Evolutionary conservation across 1,284 basidiomycete genomes (phyloP).

Genomic region (Irpex sp.): DNA sequence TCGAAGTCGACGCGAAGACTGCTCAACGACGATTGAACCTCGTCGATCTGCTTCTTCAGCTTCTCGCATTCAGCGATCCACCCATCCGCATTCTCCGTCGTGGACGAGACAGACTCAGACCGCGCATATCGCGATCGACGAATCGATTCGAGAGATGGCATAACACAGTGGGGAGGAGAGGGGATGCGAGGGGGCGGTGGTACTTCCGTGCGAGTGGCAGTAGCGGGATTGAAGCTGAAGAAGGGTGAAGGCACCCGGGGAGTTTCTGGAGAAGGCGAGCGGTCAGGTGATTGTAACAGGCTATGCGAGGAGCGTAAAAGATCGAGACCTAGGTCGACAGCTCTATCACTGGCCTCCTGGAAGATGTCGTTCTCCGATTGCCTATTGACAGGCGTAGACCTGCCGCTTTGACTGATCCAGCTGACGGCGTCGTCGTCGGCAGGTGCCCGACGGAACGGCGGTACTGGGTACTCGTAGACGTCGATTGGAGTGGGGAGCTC

Average conservation of each 20-base stretch:
- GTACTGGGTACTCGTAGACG: neutral
- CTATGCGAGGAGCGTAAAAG: conserved; percentile 4
- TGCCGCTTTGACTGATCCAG: neutral
- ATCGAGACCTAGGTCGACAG: conserved; percentile 8
- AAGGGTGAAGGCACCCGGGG: neutral
- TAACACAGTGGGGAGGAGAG: neutral
- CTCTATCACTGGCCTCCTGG: conserved; percentile 11
- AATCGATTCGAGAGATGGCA: neutral
- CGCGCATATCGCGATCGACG: neutral
- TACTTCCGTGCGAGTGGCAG: neutral
- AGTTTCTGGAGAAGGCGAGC: neutral
- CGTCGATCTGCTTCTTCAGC: conserved; percentile 10
- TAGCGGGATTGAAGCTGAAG: neutral
- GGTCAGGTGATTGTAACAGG: neutral
- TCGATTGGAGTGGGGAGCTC: neutral
- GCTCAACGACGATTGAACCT: conserved; percentile 3
- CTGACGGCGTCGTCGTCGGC: neutral
- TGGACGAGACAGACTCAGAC: neutral
- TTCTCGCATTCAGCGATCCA: conserved; percentile 12
- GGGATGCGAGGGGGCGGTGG: neutral
- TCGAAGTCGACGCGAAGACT: conserved; percentile 11
- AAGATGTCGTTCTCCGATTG: neutral
- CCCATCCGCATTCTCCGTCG: conserved; percentile 1
- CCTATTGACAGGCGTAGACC: neutral
- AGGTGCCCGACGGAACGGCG: neutral